Conservation (phyloP, 1,284 basidiomycete species). For the Agroathelia rolfsii region DNA sequence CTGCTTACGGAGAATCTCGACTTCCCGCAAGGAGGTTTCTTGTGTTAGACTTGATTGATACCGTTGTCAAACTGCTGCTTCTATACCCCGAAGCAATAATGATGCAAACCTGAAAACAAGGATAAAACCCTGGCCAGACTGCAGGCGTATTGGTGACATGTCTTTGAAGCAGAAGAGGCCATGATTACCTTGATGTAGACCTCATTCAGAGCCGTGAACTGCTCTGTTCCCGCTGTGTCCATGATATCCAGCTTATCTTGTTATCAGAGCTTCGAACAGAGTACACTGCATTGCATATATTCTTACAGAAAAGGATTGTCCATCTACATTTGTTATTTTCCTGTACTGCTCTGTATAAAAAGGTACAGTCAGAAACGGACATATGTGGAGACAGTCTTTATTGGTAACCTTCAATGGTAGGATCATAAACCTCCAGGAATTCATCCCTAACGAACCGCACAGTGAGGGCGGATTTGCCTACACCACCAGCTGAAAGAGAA, state of each 20-base stretch:
- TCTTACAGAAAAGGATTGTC: slow-evolving; percentile 44
- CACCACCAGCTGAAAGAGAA: slow-evolving; percentile 53
- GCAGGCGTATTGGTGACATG: slow-evolving; percentile 6
- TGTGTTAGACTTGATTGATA: slow-evolving; percentile 52
- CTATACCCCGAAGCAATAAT: slow-evolving; percentile 1
- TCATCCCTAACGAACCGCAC: slow-evolving; percentile 67
- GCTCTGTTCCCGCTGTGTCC: slow-evolving; percentile 87
- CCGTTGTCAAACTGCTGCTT: slow-evolving; percentile 2
- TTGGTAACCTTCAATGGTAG: slow-evolving; percentile 67
- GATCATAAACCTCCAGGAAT: slow-evolving; percentile 73
- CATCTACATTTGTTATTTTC: slow-evolving; percentile 51
- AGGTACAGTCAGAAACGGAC: slow-evolving; percentile 5
- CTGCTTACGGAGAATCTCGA: slow-evolving; percentile 71
- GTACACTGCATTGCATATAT: slow-evolving; percentile 10
- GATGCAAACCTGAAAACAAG: slow-evolving; percentile 65
- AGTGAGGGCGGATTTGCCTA: slow-evolving; percentile 69
- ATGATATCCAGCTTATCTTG: slow-evolving; percentile 63
- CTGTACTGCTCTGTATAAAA: slow-evolving; percentile 50
- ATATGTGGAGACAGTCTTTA: slow-evolving; percentile 2
- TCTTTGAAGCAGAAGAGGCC: neutral
- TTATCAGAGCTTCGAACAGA: slow-evolving; percentile 4
- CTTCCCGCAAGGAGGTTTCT: slow-evolving; percentile 66
- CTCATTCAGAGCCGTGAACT: slow-evolving; percentile 72
- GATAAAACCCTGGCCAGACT: slow-evolving; percentile 71
- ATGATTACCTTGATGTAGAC: slow-evolving; percentile 60